Evolutionary conservation across 106 monocot genomes (phyloP), one percentile per base, ranked within the genome.

Genomic region (Acorus calamus): DNA sequence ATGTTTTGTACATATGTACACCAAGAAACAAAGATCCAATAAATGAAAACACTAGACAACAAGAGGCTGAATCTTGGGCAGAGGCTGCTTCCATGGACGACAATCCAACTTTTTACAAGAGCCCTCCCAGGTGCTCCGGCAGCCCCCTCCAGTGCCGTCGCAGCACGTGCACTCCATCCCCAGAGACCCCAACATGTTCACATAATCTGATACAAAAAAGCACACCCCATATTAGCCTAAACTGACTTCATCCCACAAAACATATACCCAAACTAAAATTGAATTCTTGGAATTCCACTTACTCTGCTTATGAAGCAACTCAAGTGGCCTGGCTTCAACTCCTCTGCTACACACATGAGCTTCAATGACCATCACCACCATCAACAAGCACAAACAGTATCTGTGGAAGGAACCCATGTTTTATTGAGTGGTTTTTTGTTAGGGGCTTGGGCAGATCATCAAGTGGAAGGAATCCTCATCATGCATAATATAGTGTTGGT

Each of bases 401-500:
- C 13, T 53, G 46, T 47, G 64, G 71, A 58, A 59, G 76, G 7
- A 65, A 53, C 47, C 63, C 76, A 51, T 53, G 57, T 4, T 28
- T 28, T 28, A 28, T 28, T 28, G 28, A 28, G 28, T 28, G 28
- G 28, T 28, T 28, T 28, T 28, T 28, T 28, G 28, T 28, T 28
- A 28, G 28, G 28, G 28, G 28, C 1, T 28, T 28, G 28, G 28
- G 28, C 28, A 28, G 28, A 28, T 28, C 28, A 28, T 28, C 28
- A 28, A 28, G 28, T 28, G 28, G 28, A 28, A 28, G 28, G 28
- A 0, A 28, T 28, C 28, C 28, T 28, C 28, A 28, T 28, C 28
- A 28, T 28, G 0, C 28, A 28, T 28, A 28, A 28, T 28, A 28
- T 28, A 28, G 28, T 28, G 28, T 28, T 28, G 28, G 28, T 28